Evolutionary conservation across 192 early-diverging fungal genomes (phyloP).

Genomic region (Rhizophagus clarus): DNA sequence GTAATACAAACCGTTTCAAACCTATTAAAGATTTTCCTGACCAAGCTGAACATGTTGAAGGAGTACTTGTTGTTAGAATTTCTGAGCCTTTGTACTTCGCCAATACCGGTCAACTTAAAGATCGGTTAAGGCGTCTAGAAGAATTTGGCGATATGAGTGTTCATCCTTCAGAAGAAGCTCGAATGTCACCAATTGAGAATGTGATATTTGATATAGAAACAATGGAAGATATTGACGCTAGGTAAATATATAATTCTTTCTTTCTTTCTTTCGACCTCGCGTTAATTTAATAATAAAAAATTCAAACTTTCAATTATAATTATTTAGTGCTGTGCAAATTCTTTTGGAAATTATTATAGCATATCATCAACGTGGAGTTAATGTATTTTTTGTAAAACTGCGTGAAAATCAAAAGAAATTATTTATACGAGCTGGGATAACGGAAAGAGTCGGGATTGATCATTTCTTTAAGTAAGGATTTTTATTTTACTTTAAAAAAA

Average conservation of each 20-base stretch:
- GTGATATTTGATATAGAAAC: slow-evolving; percentile 93
- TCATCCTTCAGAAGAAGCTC: slow-evolving; percentile 92
- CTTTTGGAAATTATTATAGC: slow-evolving; percentile 88
- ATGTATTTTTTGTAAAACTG: slow-evolving; percentile 92
- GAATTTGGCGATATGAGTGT: slow-evolving; percentile 91
- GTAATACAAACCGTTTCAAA: slow-evolving; percentile 69
- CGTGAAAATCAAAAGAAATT: slow-evolving; percentile 64
- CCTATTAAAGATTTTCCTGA: slow-evolving; percentile 64
- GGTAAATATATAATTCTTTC: slow-evolving; percentile 52
- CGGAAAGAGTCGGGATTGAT: slow-evolving; percentile 58
- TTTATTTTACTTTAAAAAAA: neutral
- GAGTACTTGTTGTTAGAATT: slow-evolving; percentile 84
- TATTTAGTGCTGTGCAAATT: slow-evolving; percentile 60
- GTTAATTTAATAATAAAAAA: neutral
- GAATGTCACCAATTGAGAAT: slow-evolving; percentile 69
- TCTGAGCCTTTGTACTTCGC: slow-evolving; percentile 97
- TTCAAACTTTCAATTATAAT: neutral
- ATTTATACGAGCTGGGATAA: slow-evolving; percentile 78
- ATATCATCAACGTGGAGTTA: slow-evolving; percentile 77
- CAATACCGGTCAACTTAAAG: slow-evolving; percentile 95
- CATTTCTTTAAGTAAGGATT: slow-evolving; percentile 71
- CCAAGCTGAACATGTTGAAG: slow-evolving; percentile 76
- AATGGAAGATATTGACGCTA: slow-evolving; percentile 90
- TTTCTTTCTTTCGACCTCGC: neutral
- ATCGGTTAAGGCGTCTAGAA: slow-evolving; percentile 90